Conservation (phyloP, 805 yeast genomes). For the Candida wancherniae region DNA sequence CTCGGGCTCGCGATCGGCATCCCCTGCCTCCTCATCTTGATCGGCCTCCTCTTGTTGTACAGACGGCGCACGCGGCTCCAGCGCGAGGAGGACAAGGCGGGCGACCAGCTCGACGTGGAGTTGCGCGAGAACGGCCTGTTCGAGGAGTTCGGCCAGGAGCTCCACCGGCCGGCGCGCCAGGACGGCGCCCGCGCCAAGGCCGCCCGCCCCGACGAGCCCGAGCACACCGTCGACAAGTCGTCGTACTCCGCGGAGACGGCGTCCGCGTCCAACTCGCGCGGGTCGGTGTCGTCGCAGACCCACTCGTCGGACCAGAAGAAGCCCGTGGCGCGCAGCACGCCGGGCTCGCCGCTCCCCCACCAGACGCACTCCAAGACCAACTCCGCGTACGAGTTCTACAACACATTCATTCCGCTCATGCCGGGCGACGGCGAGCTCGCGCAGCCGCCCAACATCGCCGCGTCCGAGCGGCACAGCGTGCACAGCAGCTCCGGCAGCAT, state of each 20-base stretch:
- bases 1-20: constrained; percentile 41
- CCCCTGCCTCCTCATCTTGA: constrained; percentile 30
- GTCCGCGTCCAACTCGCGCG: no score
- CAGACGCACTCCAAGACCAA: constrained; percentile 14
- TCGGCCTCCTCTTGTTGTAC: constrained; percentile 23
- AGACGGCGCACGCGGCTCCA: constrained; percentile 28
- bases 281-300: neutral
- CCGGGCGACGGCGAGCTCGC: constrained; percentile 12
- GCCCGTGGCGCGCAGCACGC: neutral
- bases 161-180: constrained; percentile 24
- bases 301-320: constrained; percentile 1
- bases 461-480: constrained; percentile 8
- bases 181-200: no score
- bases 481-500: constrained; percentile 10
- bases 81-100: constrained; percentile 27
- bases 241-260: constrained; percentile 1
- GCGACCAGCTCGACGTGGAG: constrained; percentile 30
- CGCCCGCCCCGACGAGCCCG: no score
- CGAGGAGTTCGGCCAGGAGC: constrained; percentile 32
- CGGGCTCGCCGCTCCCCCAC: neutral
- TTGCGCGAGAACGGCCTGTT: constrained; percentile 34
- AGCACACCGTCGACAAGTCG: constrained; percentile 4
- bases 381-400: constrained; percentile 40
- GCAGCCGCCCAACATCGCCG: constrained; percentile 9
- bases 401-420: constrained; percentile 37